Conservation (phyloP, 371 early-diverging fungal species). For the Mortierella sp. region DNA sequence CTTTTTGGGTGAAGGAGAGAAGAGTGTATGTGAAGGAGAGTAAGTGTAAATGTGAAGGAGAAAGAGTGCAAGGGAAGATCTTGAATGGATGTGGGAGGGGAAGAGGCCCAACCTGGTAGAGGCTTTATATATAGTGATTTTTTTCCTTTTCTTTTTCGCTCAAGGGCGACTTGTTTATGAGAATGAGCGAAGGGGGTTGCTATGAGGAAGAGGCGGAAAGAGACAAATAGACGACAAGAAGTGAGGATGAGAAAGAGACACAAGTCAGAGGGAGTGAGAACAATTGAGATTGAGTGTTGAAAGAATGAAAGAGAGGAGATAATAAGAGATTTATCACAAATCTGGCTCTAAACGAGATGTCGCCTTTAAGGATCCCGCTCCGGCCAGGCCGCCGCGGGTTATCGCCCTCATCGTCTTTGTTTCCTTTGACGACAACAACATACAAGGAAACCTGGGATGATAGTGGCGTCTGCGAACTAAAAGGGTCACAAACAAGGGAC, state of each 20-base stretch:
- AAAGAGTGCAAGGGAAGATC: background rate
- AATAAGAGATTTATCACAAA: too few species aligned
- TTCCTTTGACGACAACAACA: background rate
- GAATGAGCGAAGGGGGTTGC: background rate
- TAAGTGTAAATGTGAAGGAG: background rate
- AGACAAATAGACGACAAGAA: background rate
- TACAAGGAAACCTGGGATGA: background rate
- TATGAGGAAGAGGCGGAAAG: background rate
- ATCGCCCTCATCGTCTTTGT: background rate
- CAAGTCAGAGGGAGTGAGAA: background rate
- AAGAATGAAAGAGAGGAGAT: background rate
- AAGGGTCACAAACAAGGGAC: constrained; percentile 9
- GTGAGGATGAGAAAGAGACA: background rate
- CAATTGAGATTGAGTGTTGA: background rate
- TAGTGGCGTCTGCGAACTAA: background rate
- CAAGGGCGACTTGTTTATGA: background rate
- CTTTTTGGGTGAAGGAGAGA: background rate
- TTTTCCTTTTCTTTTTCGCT: background rate
- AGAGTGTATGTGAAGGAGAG: background rate
- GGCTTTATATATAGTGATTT: background rate
- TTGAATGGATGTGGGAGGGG: constrained; percentile 8
- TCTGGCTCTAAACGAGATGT: background rate
- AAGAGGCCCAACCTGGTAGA: constrained; percentile 6
- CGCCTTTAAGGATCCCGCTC: background rate
- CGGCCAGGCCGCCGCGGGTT: background rate